Conservation (phyloP, 2,329 filamentous ascomycete species). For the Hypomyces rosellus region DNA sequence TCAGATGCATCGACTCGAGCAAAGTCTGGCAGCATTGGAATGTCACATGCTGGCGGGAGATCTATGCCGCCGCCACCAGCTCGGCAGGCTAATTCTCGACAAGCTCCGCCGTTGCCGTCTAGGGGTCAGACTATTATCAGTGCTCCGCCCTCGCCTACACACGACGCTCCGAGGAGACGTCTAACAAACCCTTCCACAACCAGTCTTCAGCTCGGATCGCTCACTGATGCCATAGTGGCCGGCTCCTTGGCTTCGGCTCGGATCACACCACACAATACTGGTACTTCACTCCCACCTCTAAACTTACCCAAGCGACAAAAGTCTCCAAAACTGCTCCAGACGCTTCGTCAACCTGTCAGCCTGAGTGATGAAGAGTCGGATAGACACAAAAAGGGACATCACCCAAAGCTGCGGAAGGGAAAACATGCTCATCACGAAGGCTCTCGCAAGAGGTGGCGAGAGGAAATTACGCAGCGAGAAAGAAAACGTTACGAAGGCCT, state of each 20-base stretch:
- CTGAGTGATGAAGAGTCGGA: conserved; percentile 49
- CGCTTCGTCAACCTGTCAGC: conserved; percentile 52
- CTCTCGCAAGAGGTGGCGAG: conserved; percentile 68
- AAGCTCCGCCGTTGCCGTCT: no score
- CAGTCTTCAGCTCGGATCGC: conserved; percentile 52
- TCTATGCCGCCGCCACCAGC: no score
- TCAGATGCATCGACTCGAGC: no score
- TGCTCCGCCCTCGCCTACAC: no score
- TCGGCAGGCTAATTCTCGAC: no score
- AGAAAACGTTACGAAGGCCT: conserved; percentile 77
- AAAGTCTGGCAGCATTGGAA: no score
- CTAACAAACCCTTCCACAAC: conserved; percentile 3
- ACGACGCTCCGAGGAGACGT: no score
- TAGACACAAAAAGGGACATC: conserved; percentile 41
- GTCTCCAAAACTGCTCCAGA: conserved; percentile 55
- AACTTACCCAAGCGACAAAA: conserved; percentile 37
- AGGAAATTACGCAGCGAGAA: conserved; percentile 64
- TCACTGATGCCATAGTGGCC: conserved; percentile 70
- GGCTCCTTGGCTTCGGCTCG: conserved; percentile 64
- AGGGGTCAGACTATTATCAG: no score
- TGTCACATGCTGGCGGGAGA: no score
- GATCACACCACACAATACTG: conserved; percentile 34
- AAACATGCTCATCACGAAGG: conserved; percentile 74
- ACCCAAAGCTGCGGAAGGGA: conserved; percentile 46
- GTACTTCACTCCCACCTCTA: conserved; percentile 28